These are phyloP conservation scores for Xylariaceae sp. DNA, from an alignment of 2,329 filamentous ascomycete genomes.

Conservation along the genomic window DNA sequence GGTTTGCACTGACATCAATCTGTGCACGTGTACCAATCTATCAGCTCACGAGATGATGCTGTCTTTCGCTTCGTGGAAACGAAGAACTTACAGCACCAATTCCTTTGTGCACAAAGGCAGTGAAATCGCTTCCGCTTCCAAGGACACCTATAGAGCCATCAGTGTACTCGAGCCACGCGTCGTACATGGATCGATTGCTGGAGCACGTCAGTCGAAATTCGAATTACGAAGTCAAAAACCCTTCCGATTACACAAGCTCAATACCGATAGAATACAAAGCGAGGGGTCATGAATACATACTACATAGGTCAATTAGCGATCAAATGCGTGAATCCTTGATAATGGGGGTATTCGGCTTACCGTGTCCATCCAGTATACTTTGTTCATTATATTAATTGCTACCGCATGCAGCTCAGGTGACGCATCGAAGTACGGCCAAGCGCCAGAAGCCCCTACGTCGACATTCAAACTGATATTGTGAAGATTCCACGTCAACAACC, in stretches of 20 bases:
- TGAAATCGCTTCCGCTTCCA: conserved; percentile 65
- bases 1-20: conserved; percentile 55
- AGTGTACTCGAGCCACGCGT: conserved; percentile 36
- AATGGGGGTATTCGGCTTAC: too few relatives aligned
- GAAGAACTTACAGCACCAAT: conserved; percentile 37
- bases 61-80: background rate
- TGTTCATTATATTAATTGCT: conserved; percentile 57
- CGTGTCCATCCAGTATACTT: conserved; percentile 56
- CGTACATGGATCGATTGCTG: conserved; percentile 35
- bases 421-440: conserved; percentile 51
- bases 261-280: too few relatives aligned
- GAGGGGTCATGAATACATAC: too few relatives aligned
- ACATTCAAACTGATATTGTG: conserved; percentile 56
- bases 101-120: conserved; percentile 58
- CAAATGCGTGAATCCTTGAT: too few relatives aligned
- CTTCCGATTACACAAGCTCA: too few relatives aligned
- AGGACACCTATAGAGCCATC: conserved; percentile 53
- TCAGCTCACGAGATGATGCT: conserved; percentile 31
- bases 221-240: too few relatives aligned
- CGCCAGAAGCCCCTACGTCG: conserved; percentile 63
- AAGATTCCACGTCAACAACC: too few relatives aligned
- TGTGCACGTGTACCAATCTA: conserved; percentile 26
- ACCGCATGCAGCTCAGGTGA: conserved; percentile 66
- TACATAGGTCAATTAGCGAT: too few relatives aligned
- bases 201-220: too few relatives aligned